Percentiles rank a stretch among this genome's conserved stretches.
Conservation (phyloP, 192 early-diverging fungal species). For the Glomus cerebriforme region DNA sequence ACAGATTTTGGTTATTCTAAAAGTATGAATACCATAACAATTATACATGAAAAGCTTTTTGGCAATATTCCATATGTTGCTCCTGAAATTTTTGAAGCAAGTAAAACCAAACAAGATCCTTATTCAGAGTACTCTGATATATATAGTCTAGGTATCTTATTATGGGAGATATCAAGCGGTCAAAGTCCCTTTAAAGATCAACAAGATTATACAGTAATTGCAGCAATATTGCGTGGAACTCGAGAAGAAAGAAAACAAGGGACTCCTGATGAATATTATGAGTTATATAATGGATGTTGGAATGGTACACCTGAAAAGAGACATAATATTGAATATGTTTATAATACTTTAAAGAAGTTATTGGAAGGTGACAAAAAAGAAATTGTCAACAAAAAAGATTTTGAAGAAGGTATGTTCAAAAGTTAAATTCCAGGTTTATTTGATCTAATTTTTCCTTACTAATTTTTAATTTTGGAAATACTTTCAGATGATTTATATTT, state of each 20-base stretch:
- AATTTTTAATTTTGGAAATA: too few relatives aligned
- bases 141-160: conserved; percentile 8
- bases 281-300: conserved; percentile 29
- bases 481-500: too few relatives aligned
- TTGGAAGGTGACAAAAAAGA: neutral
- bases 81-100: neutral
- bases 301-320: neutral
- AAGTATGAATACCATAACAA: neutral
- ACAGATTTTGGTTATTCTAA: conserved; percentile 10
- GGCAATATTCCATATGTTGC: neutral
- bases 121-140: neutral
- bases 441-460: too few relatives aligned
- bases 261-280: conserved; percentile 20
- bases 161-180: conserved; percentile 11
- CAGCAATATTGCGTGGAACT: neutral
- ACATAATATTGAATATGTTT: neutral
- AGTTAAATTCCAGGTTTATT: too few relatives aligned
- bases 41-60: neutral
- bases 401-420: too few relatives aligned
- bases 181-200: neutral
- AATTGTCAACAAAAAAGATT: too few relatives aligned
- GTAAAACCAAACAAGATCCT: neutral
- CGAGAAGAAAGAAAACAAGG: neutral
- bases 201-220: neutral
- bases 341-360: neutral